A percentile compares a stretch with the other conserved stretches of the same genome.
phyloP scores from a whole-genome alignment of 1,284 basidiomycete genomes.

The Puccinia horiana region DNA sequence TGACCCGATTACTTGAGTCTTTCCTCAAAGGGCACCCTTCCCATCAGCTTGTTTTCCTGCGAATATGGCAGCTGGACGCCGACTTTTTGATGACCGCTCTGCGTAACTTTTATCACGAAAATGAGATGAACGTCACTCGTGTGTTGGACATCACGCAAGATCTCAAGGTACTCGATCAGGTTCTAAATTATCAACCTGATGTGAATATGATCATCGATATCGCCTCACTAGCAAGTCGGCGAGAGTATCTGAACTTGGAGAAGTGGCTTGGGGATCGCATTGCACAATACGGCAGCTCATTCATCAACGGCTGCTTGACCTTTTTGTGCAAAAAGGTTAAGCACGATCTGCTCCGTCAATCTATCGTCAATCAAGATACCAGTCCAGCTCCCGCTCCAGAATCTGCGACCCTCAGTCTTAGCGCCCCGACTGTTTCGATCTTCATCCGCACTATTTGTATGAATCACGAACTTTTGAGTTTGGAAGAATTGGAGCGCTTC shows the following conservation, averaged over 20 bases:
- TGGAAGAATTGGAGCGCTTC: slow-evolving; percentile 80
- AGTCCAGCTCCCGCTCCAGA: slow-evolving; percentile 60
- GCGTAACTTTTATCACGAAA: slow-evolving; percentile 86
- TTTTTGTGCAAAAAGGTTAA: slow-evolving; percentile 90
- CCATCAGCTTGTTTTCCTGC: slow-evolving; percentile 93
- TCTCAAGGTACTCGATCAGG: slow-evolving; percentile 65
- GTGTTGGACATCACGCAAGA: slow-evolving; percentile 95
- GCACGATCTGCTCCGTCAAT: slow-evolving; percentile 76
- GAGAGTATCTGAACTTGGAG: slow-evolving; percentile 92
- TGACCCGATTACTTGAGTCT: slow-evolving; percentile 79
- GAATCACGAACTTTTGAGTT: slow-evolving; percentile 60
- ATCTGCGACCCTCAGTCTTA: slow-evolving; percentile 76
- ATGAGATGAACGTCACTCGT: slow-evolving; percentile 86
- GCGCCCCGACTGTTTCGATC: slow-evolving; percentile 82
- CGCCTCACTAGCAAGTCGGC: slow-evolving; percentile 84
- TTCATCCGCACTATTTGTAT: slow-evolving; percentile 83
- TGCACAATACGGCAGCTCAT: slow-evolving; percentile 74
- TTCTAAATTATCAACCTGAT: slow-evolving; percentile 37
- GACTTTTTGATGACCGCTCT: slow-evolving; percentile 81
- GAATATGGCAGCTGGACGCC: slow-evolving; percentile 87
- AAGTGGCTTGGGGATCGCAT: slow-evolving; percentile 93
- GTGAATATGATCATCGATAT: slow-evolving; percentile 79
- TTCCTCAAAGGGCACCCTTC: slow-evolving; percentile 91
- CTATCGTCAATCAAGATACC: slow-evolving; percentile 61
- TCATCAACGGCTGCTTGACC: slow-evolving; percentile 79